Evolutionary conservation across 495 filamentous ascomycete species (phyloP).

Genomic region (Parmelia sp.): DNA sequence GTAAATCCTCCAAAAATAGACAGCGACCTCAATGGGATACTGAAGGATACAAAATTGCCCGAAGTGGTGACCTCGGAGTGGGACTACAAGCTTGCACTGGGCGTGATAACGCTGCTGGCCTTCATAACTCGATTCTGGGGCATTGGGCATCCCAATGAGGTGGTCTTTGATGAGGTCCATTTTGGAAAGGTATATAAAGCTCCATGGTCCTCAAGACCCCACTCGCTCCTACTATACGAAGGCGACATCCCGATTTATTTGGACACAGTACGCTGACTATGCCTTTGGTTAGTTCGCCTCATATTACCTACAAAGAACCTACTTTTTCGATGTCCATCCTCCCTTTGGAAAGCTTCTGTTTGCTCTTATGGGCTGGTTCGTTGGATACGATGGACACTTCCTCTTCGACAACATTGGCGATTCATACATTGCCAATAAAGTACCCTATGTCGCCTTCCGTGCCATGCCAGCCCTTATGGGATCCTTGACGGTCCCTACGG

Average conservation of each 20-base stretch:
- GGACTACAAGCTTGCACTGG: constrained; percentile 78
- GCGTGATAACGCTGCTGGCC: constrained; percentile 71
- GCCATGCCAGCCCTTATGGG: constrained; percentile 89
- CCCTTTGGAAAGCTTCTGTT: constrained; percentile 72
- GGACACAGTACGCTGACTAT: not conserved
- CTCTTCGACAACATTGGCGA: constrained; percentile 99
- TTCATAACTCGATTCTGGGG: constrained; percentile 93
- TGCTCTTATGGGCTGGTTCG: constrained; percentile 91
- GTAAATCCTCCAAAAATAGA: constrained; percentile 22
- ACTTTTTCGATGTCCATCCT: constrained; percentile 99
- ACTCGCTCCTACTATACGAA: not conserved
- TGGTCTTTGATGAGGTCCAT: constrained; percentile 98
- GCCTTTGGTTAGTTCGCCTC: constrained; percentile 66
- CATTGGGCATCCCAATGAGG: constrained; percentile 88
- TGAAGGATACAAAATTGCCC: constrained; percentile 24
- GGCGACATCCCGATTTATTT: not conserved
- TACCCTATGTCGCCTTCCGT: constrained; percentile 93
- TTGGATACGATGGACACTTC: constrained; percentile 93
- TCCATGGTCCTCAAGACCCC: not conserved
- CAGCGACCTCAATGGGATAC: constrained; percentile 21
- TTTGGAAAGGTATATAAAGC: constrained; percentile 82
- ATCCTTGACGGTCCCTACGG: constrained; percentile 85
- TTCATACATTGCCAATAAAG: constrained; percentile 93
- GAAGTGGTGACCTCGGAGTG: constrained; percentile 48
- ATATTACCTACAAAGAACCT: constrained; percentile 94